A percentile compares a stretch with the other conserved stretches of the same genome.
Conservation (phyloP, 2,329 filamentous ascomycete genomes). For the Furcasterigmium sp. region DNA sequence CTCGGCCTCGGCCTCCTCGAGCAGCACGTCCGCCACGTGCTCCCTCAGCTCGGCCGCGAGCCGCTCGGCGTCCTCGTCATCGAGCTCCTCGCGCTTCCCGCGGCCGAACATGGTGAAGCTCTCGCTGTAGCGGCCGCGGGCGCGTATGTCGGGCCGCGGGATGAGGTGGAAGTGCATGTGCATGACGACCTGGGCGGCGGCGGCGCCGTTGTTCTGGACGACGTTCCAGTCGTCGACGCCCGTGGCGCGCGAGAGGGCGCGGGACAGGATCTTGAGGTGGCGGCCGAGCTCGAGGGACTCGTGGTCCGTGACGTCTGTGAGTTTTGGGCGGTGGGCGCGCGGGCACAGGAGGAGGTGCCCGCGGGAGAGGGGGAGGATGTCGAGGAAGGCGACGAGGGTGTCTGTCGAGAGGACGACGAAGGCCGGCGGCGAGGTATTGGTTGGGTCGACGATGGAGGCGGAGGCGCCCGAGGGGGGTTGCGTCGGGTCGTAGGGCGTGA, state of each 20-base stretch:
- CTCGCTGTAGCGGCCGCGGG: constrained; percentile 46
- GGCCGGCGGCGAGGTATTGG: constrained; percentile 34
- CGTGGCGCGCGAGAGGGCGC: constrained; percentile 63
- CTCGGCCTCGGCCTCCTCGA: constrained; percentile 29
- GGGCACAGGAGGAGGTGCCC: constrained; percentile 83
- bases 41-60: constrained; percentile 52
- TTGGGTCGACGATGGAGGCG: constrained; percentile 23
- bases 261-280: constrained; percentile 66
- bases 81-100: constrained; percentile 66
- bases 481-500: constrained; percentile 39
- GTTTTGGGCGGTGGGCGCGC: constrained; percentile 69
- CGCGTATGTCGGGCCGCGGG: constrained; percentile 66
- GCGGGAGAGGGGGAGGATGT: constrained; percentile 81
- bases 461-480: constrained; percentile 33
- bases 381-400: constrained; percentile 78
- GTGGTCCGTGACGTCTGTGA: constrained; percentile 60
- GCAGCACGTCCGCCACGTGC: constrained; percentile 42
- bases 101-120: constrained; percentile 81
- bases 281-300: constrained; percentile 64
- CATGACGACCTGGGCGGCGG: constrained; percentile 86
- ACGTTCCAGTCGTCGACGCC: constrained; percentile 87
- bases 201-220: constrained; percentile 89
- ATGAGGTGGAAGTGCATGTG: constrained; percentile 96
- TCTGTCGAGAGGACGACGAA: constrained; percentile 74
- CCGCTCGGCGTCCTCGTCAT: constrained; percentile 64